These are phyloP conservation scores for Boletus rubropictus DNA, from an alignment of 768 basidiomycete species.

Conservation along the genomic window DNA sequence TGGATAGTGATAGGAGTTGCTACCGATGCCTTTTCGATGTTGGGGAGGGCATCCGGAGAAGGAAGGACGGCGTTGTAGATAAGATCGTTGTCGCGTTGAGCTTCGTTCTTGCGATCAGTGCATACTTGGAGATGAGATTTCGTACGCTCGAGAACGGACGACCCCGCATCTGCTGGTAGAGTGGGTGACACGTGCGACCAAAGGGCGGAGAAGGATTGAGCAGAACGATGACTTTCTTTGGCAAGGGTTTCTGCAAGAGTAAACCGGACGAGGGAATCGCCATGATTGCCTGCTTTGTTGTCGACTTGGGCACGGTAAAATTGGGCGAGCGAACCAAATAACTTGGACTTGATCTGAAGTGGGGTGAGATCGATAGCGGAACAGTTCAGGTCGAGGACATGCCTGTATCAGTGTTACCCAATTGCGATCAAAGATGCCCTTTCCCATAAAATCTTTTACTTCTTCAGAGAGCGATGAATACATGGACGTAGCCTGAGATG, in stretches of 20 bases:
- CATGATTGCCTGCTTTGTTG: slow-evolving; percentile 69
- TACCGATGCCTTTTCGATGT: slow-evolving; percentile 76
- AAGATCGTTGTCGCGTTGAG: slow-evolving; percentile 88
- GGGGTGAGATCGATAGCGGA: slow-evolving; percentile 2
- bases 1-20: slow-evolving; percentile 89
- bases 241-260: slow-evolving; percentile 70
- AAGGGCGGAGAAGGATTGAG: slow-evolving; percentile 60
- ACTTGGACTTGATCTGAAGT: slow-evolving; percentile 81
- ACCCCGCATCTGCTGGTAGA: slow-evolving; percentile 79
- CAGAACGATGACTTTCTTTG: slow-evolving; percentile 74
- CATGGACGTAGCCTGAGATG: slow-evolving; percentile 72
- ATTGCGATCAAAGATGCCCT: slow-evolving; percentile 90
- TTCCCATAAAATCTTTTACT: slow-evolving; percentile 94
- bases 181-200: slow-evolving; percentile 76
- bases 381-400: slow-evolving; percentile 9
- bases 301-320: slow-evolving; percentile 84
- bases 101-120: slow-evolving; percentile 67
- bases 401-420: slow-evolving; percentile 89
- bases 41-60: slow-evolving; percentile 67
- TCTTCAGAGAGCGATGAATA: slow-evolving; percentile 84
- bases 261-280: slow-evolving; percentile 78
- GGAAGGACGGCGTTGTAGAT: slow-evolving; percentile 93
- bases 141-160: slow-evolving; percentile 73
- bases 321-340: slow-evolving; percentile 80
- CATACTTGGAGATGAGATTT: slow-evolving; percentile 78